Percentiles rank a stretch among this genome's conserved stretches.
phyloP scores from a whole-genome alignment of 2,329 filamentous ascomycete species.

The Verticillium tricorpus region DNA sequence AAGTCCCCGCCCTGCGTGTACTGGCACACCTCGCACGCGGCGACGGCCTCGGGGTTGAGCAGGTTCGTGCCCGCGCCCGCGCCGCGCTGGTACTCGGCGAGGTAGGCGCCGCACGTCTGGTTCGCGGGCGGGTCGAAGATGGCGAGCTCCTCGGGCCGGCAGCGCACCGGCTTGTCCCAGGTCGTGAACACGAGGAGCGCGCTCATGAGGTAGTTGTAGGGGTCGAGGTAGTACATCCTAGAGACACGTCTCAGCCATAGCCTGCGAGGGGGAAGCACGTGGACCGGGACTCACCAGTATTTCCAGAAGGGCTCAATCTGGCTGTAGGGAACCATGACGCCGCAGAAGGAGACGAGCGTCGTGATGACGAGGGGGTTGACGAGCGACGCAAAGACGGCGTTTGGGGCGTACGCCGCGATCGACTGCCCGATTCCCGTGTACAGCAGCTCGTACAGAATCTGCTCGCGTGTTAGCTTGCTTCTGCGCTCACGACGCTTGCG shows the following conservation, averaged over 20 bases:
- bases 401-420: slow-evolving; percentile 45
- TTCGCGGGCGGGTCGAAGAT: slow-evolving; percentile 55
- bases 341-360: slow-evolving; percentile 27
- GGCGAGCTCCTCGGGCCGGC: slow-evolving; percentile 52
- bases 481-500: slow-evolving; percentile 16
- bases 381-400: slow-evolving; percentile 43
- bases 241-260: slow-evolving; percentile 19
- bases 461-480: slow-evolving; percentile 9
- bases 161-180: slow-evolving; percentile 50
- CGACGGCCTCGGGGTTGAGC: slow-evolving; percentile 53
- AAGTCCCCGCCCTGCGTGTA: slow-evolving; percentile 56
- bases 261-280: too few relatives aligned
- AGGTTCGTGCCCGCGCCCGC: slow-evolving; percentile 46
- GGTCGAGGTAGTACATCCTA: slow-evolving; percentile 64
- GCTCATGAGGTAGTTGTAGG: slow-evolving; percentile 64
- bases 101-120: slow-evolving; percentile 57
- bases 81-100: slow-evolving; percentile 38
- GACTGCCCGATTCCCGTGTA: slow-evolving; percentile 37
- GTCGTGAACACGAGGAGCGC: slow-evolving; percentile 53
- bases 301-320: slow-evolving; percentile 19
- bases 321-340: slow-evolving; percentile 17
- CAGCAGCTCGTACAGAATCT: slow-evolving; percentile 28
- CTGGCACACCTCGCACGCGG: slow-evolving; percentile 55
- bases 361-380: slow-evolving; percentile 40
- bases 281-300: slow-evolving; percentile 17